Conservation (phyloP, 73 alveolate species). For the Tetrahymena borealis region DNA sequence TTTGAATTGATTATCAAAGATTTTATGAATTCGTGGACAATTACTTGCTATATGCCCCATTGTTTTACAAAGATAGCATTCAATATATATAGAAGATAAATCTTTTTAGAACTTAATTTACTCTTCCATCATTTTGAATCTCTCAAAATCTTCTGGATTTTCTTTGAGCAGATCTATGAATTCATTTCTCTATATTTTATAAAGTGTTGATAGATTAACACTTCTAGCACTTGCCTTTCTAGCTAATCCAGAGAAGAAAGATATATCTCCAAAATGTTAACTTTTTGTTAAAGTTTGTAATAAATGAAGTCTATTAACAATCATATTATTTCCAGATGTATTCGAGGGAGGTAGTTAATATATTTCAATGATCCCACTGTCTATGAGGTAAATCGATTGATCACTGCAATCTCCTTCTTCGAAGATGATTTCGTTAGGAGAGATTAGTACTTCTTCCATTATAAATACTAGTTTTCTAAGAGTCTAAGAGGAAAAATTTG, state of each 20-base stretch:
- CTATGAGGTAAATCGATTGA: neutral
- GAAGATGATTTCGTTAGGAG: neutral
- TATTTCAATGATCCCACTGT: neutral
- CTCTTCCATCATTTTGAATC: neutral
- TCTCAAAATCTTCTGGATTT: neutral
- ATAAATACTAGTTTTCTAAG: neutral
- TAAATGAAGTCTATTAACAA: neutral
- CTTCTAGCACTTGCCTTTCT: neutral
- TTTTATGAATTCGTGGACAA: neutral
- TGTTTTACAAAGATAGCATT: neutral
- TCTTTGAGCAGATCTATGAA: neutral
- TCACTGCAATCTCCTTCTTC: neutral
- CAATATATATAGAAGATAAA: neutral
- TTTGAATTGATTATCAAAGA: neutral
- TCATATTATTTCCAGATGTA: neutral
- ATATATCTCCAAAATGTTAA: neutral
- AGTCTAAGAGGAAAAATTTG: neutral
- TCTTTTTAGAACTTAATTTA: neutral
- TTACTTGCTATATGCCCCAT: neutral
- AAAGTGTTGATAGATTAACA: neutral
- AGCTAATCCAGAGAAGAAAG: neutral
- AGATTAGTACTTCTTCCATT: neutral
- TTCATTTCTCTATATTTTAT: neutral
- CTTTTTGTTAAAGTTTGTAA: neutral
- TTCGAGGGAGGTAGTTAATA: neutral